A percentile compares a stretch with the other conserved stretches of the same genome.
Conservation (phyloP, 495 filamentous ascomycete genomes). For the Bombardia bombarda region DNA sequence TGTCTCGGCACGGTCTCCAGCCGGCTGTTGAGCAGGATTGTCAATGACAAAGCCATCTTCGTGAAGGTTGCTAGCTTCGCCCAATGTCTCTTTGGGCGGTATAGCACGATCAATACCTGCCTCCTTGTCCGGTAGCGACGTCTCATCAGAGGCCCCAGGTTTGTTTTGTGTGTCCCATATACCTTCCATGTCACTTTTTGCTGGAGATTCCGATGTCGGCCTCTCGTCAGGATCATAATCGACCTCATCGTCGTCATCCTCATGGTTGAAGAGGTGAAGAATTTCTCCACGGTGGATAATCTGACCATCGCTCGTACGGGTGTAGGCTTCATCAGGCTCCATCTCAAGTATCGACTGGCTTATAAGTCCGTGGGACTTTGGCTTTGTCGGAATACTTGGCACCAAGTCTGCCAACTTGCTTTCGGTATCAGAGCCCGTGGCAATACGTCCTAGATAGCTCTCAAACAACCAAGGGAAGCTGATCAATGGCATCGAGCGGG, state of each 20-base stretch:
- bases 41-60: too few species aligned
- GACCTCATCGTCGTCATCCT: conserved; percentile 14
- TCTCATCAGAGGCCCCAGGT: too few species aligned
- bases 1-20: too few species aligned
- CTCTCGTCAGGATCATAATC: background rate
- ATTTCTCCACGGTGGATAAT: conserved; percentile 26
- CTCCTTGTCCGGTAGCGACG: too few species aligned
- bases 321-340: conserved; percentile 12
- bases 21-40: background rate
- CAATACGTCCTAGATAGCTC: conserved; percentile 65
- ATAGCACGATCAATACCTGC: too few species aligned
- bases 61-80: too few species aligned
- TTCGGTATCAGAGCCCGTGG: conserved; percentile 12
- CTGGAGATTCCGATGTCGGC: background rate
- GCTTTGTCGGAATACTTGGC: background rate
- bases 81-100: too few species aligned
- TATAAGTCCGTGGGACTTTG: background rate
- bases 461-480: conserved; percentile 91
- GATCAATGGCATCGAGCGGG: conserved; percentile 65
- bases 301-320: conserved; percentile 15
- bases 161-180: background rate
- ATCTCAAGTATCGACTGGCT: background rate
- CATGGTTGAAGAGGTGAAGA: conserved; percentile 22
- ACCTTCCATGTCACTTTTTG: background rate
- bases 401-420: background rate